Conservation (phyloP, 148 eudicot genomes). For the Rhododendron simsii region DNA sequence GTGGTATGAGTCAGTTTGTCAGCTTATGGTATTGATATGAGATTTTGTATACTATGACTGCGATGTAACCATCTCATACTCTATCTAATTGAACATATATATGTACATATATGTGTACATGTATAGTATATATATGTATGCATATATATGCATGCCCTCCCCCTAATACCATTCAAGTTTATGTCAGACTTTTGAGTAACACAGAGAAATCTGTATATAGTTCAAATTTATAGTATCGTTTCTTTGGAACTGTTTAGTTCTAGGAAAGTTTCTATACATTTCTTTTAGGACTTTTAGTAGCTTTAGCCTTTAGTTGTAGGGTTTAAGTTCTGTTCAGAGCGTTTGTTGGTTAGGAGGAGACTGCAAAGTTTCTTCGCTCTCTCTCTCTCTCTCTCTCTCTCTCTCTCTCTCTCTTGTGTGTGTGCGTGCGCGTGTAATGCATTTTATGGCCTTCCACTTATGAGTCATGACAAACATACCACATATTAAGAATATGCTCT, state of each 20-base stretch:
- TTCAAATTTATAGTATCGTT: not conserved
- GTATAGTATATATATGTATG: no score
- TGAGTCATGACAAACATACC: not conserved
- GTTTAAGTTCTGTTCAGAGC: no score
- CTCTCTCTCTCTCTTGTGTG: no score
- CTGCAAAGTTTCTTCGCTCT: no score
- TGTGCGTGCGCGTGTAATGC: no score
- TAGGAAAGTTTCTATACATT: not conserved
- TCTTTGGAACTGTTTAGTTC: not conserved
- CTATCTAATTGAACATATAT: not conserved
- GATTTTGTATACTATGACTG: not conserved
- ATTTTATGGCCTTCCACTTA: not conserved
- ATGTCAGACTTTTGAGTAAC: no score
- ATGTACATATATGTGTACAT: no score
- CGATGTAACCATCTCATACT: not conserved
- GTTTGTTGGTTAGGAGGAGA: no score
- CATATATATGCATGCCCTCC: no score
- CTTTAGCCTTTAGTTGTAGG: not conserved
- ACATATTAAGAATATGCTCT: not conserved
- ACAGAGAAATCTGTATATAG: not conserved
- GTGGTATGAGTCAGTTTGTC: constrained; percentile 34
- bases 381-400: no score
- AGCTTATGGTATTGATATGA: not conserved
- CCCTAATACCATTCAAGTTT: not conserved
- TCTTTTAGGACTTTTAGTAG: not conserved